Base-by-base conservation (phyloP, 148 eudicot genomes). In the Cornus kousa region DNA sequence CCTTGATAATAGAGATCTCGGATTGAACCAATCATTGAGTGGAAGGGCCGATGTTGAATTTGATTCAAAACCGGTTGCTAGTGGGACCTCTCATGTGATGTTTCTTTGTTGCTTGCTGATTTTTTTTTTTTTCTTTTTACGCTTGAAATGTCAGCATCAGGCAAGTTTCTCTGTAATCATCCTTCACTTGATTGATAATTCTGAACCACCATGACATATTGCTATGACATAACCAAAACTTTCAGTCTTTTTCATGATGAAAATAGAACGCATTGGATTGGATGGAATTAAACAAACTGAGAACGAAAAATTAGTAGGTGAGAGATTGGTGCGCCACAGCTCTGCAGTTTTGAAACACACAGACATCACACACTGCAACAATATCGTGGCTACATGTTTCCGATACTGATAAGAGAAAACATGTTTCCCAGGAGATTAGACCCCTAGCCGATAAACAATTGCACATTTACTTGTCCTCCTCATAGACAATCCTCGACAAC, bases 1-100 rank as follows among this genome's bases (percentile, higher is more conserved):
- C n/a, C n/a, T n/a, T n/a, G n/a, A n/a, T n/a, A n/a, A n/a, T n/a
- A 62, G 22, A 62, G 23, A n/a, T 62, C 69, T n/a, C 14, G 77
- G 73, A 35, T 17, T 76, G 28, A 28, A 28, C 28, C 46, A 20
- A 46, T 12, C 13, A 69, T 28, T 60, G 37, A 57, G 14, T 40
- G 35, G 84, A 77, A 76, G 74, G 74, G 85, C 78, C 81, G 74
- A 46, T 19, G 55, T 74, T 78, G 71, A 74, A 72, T 76, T 46
- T 66, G 43, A 60, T 73, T 37, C 37, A 39, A 24, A 13, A 13
- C 66, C 22, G 20, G 7, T 62, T 62, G 24, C 19, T 62, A 62
- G 66, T 62, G 66, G 66, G 66, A 5, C 24, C 66, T 20, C 22
- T 62, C 24, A 62, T 19, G 66, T 67, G 40, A 19, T 40, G 55